Conservation (phyloP, 225 moss, liverwort and hornwort genomes). For the Bryoerythrophyllum caledonicum region DNA sequence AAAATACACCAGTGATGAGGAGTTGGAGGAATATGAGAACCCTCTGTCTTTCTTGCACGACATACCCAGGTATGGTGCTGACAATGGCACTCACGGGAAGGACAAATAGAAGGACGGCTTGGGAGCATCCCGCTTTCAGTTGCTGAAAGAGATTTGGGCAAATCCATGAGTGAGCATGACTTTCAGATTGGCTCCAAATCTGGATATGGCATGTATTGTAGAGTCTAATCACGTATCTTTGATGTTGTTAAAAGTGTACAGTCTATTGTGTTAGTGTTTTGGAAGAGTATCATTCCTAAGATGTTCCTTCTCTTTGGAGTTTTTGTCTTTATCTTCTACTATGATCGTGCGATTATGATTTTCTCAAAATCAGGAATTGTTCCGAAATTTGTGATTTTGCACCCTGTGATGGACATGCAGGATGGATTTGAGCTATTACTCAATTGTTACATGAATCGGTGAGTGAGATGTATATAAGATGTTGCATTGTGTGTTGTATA, state of each 20-base stretch:
- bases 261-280: background rate
- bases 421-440: background rate
- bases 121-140: slow-evolving; percentile 56
- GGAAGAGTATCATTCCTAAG: background rate
- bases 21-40: slow-evolving; percentile 68
- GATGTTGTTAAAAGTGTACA: slow-evolving; percentile 13
- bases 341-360: background rate
- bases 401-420: background rate
- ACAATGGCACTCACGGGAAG: slow-evolving; percentile 43
- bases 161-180: too few species aligned
- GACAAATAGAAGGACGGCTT: slow-evolving; percentile 36
- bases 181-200: slow-evolving; percentile 3
- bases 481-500: background rate
- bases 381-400: background rate
- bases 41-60: slow-evolving; percentile 56
- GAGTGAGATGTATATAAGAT: background rate
- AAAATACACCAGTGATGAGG: slow-evolving; percentile 94
- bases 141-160: slow-evolving; percentile 52
- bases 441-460: background rate
- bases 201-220: slow-evolving; percentile 8
- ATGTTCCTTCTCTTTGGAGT: background rate
- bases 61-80: slow-evolving; percentile 40
- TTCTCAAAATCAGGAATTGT: background rate
- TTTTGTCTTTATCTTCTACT: background rate
- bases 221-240: background rate